These are phyloP conservation scores for Alnus glutinosa DNA, from an alignment of 306 rosid genomes.

Conservation along the genomic window DNA sequence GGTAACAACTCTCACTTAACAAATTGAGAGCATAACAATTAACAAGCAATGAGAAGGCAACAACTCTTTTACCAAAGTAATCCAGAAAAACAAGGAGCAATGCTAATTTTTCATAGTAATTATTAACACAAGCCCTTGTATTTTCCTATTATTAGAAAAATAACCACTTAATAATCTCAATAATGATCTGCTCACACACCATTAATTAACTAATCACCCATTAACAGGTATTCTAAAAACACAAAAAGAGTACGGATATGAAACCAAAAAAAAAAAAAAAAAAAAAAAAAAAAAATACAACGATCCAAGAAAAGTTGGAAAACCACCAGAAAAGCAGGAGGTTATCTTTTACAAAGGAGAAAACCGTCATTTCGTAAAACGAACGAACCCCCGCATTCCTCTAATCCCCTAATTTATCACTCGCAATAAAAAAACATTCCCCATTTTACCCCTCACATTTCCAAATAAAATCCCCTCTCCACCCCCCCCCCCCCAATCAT, in stretches of 20 bases:
- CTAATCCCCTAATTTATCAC: conserved; percentile 24
- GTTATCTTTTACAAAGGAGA: conserved; percentile 36
- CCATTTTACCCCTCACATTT: conserved; percentile 25
- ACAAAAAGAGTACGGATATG: not conserved
- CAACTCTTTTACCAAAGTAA: not conserved
- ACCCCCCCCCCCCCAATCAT: not conserved
- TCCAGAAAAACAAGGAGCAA: not conserved
- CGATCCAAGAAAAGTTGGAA: too few species aligned
- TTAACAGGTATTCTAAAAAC: not conserved
- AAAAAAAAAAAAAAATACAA: too few species aligned
- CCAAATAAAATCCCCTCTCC: conserved; percentile 3
- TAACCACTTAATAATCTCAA: not conserved
- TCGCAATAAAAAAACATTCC: not conserved
- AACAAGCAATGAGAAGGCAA: too few species aligned
- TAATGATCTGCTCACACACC: not conserved
- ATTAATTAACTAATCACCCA: not conserved
- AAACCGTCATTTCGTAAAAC: conserved; percentile 27
- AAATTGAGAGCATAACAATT: too few species aligned
- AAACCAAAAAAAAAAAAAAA: not conserved
- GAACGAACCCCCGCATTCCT: conserved; percentile 53
- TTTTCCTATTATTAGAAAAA: too few species aligned
- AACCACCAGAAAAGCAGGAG: conserved; percentile 15
- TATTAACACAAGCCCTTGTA: too few species aligned
- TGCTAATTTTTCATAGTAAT: not conserved
- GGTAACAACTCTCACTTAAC: not conserved